A percentile compares a stretch with the other conserved stretches of the same genome.
These are phyloP conservation scores for Psilocybe sp. DNA, from an alignment of 768 basidiomycete genomes.

Conservation along the genomic window DNA sequence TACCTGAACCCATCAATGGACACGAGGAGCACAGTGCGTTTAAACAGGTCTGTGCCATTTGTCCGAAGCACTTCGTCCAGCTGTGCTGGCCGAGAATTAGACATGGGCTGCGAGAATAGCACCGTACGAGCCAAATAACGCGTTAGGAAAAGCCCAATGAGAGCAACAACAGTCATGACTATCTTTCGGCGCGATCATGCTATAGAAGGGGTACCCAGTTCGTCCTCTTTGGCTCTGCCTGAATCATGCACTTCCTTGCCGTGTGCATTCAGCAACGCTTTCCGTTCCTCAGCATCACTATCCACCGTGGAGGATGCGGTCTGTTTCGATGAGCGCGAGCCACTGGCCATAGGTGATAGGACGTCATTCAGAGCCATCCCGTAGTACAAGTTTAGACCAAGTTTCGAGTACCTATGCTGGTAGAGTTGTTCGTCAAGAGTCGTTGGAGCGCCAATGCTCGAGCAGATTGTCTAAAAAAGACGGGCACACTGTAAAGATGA, in stretches of 20 bases:
- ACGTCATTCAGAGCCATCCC: too few relatives aligned
- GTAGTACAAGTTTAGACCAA: too few relatives aligned
- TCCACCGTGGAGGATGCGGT: neutral
- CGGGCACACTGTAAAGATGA: too few relatives aligned
- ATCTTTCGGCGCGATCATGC: conserved; percentile 40
- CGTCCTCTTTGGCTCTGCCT: conserved; percentile 21
- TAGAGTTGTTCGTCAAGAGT: too few relatives aligned
- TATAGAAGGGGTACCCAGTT: conserved; percentile 6
- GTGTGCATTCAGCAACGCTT: conserved; percentile 32
- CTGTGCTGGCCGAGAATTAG: conserved; percentile 14
- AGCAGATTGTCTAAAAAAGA: too few relatives aligned
- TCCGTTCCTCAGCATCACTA: conserved; percentile 30
- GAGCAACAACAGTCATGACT: conserved; percentile 29
- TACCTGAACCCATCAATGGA: conserved; percentile 86
- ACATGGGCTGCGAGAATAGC: conserved; percentile 21
- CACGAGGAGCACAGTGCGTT: conserved; percentile 76
- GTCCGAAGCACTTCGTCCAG: conserved; percentile 46
- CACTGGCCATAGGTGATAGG: too few relatives aligned
- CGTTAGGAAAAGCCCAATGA: conserved; percentile 41
- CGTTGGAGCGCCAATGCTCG: too few relatives aligned
- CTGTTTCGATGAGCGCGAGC: conserved; percentile 1
- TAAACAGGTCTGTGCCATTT: conserved; percentile 84
- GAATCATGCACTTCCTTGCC: conserved; percentile 19
- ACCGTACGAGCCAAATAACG: conserved; percentile 39
- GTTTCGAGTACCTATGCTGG: too few relatives aligned